Evolutionary conservation across 768 basidiomycete species (phyloP), one percentile per base, ranked within the genome.

Genomic region (Suillus clintonianus): DNA sequence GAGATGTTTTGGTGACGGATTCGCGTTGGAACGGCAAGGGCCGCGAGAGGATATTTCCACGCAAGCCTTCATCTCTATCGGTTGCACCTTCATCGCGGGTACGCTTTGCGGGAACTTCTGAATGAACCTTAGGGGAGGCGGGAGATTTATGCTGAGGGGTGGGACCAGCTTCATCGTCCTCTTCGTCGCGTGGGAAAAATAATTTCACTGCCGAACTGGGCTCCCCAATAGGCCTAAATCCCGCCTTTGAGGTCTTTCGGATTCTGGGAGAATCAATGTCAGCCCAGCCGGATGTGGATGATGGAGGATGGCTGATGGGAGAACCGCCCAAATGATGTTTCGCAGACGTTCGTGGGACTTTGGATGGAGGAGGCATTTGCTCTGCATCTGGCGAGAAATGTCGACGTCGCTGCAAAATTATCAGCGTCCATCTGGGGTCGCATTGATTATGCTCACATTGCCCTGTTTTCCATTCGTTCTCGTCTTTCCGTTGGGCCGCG

Each of bases 171-270:
- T 71, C 72, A 60, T 71, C 69, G 37, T 82, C 80, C 67, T 85
- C 81, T 41, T 91, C 90, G 57, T 94, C 92, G 1, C 84, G 86
- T 24, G 93, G 92, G 72, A 95, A 95, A 77, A 95, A 95, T 69
- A 82, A 84, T 73, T 89, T 90, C 54, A 95, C 79, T 1, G 84
- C 76, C 19, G 88, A 84, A 39, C 69, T 78, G 61, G 77, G 63
- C 65, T 83, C 80, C 7, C 81, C 84, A 30, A 92, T 89, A 5
- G 91, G 89, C 69, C 85, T 90, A 75, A 91, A 90, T 14, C 88
- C 86, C 2, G 81, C 71, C 62, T 80, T 77, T 71, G 80, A 87
- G 55, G 67, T 9, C 10, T 57, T 50, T 51, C 60, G 73, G 7
- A 64, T 32, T n/a, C 62, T 57, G n/a, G 67, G 65, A 48, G 68